These are phyloP conservation scores for Hymenoscyphus albidus DNA, from an alignment of 2,329 filamentous ascomycete genomes.

Conservation along the genomic window DNA sequence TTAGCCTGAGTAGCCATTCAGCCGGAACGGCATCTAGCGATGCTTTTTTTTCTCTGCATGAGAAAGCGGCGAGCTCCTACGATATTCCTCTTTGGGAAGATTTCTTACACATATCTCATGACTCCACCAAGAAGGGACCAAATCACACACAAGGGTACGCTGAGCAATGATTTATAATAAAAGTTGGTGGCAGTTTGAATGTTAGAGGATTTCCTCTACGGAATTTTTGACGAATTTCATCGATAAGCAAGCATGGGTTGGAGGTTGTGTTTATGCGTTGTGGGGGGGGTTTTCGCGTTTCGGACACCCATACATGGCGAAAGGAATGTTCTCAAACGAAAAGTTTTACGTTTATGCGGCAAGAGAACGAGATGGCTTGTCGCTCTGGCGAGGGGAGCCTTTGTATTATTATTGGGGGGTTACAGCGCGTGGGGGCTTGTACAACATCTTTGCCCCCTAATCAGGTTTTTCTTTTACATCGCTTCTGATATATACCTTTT, in stretches of 20 bases:
- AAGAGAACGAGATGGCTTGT: background rate
- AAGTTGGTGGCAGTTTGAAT: background rate
- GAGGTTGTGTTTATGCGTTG: background rate
- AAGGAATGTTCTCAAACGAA: conserved; percentile 1
- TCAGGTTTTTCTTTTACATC: background rate
- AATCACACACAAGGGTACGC: background rate
- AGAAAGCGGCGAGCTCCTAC: background rate
- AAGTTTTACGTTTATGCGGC: background rate
- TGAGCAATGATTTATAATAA: too few species aligned
- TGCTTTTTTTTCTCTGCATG: background rate
- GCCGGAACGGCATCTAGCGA: background rate
- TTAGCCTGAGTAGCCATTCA: conserved; percentile 3
- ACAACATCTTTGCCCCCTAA: background rate
- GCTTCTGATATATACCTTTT: conserved; percentile 3
- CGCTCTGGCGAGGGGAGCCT: background rate
- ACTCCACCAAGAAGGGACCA: background rate
- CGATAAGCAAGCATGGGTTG: background rate
- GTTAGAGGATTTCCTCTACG: background rate
- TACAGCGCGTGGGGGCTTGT: background rate
- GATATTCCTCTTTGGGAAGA: background rate
- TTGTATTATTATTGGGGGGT: background rate
- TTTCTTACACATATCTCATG: background rate
- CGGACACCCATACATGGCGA: background rate
- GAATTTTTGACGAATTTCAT: background rate
- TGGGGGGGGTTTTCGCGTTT: background rate